These are phyloP conservation scores for Ormosia semicastrata DNA, from an alignment of 306 rosid species.

Conservation along the genomic window DNA sequence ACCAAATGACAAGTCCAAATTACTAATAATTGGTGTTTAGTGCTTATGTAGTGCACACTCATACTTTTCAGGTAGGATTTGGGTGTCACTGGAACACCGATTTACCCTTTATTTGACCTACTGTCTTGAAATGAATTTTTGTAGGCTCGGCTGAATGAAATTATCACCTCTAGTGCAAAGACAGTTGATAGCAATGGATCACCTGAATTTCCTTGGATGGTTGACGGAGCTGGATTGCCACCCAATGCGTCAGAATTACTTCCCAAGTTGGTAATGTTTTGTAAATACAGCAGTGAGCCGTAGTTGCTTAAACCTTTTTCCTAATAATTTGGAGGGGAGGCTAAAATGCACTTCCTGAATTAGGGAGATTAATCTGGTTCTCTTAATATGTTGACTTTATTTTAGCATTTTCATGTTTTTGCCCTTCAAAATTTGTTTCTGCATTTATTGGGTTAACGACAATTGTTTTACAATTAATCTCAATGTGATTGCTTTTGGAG, in stretches of 20 bases:
- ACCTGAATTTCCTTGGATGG: conserved; percentile 69
- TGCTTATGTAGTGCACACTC: not conserved
- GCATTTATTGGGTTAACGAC: not conserved
- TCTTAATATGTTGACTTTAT: not conserved
- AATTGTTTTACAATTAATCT: not conserved
- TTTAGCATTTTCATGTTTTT: not conserved
- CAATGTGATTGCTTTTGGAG: not conserved
- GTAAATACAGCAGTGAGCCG: not conserved
- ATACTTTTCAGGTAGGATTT: conserved; percentile 19
- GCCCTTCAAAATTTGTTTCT: conserved; percentile 4
- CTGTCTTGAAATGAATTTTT: conserved; percentile 16
- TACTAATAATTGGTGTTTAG: not conserved
- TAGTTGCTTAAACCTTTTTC: conserved; percentile 17
- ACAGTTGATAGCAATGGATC: conserved; percentile 44
- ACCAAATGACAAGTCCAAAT: not conserved
- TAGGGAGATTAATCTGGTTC: not conserved
- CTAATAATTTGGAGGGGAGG: not conserved
- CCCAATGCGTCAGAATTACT: conserved; percentile 81
- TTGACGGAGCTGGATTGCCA: conserved; percentile 90
- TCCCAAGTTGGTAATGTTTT: conserved; percentile 68
- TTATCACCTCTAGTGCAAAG: conserved; percentile 56
- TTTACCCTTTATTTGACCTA: conserved; percentile 18
- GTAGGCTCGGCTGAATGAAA: conserved; percentile 83
- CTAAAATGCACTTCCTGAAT: conserved; percentile 1
- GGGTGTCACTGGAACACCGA: not conserved